A percentile compares a stretch with the other conserved stretches of the same genome.
These are phyloP conservation scores for Debaryomyces nepalensis DNA, from an alignment of 1,139 yeast species.

Conservation along the genomic window DNA sequence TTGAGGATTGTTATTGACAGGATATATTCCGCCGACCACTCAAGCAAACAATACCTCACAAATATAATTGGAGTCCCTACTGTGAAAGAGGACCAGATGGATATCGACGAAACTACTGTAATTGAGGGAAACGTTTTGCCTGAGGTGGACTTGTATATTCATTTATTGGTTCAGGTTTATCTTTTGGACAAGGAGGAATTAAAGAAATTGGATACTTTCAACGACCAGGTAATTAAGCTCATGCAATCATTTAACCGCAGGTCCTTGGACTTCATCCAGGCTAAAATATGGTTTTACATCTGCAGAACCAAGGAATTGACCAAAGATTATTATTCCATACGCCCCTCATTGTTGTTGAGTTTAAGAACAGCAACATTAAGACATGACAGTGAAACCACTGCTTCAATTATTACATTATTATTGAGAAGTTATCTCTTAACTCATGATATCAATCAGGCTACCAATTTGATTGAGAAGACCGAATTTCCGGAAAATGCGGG, in stretches of 20 bases:
- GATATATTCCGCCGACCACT: slow-evolving; percentile 54
- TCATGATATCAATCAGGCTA: slow-evolving; percentile 87
- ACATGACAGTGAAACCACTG: slow-evolving; percentile 91
- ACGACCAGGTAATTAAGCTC: slow-evolving; percentile 56
- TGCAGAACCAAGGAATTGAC: slow-evolving; percentile 76
- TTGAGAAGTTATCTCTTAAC: slow-evolving; percentile 77
- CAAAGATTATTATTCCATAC: slow-evolving; percentile 61
- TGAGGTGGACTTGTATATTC: slow-evolving; percentile 80
- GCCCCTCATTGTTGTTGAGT: slow-evolving; percentile 71
- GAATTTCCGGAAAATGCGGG: slow-evolving; percentile 87
- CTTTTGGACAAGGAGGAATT: slow-evolving; percentile 66
- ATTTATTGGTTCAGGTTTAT: slow-evolving; percentile 75
- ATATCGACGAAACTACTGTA: slow-evolving; percentile 25
- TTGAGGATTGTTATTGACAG: slow-evolving; percentile 58
- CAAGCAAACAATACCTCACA: slow-evolving; percentile 39
- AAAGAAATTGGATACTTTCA: slow-evolving; percentile 55
- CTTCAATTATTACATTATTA: slow-evolving; percentile 80
- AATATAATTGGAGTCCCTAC: slow-evolving; percentile 25
- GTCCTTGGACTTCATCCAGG: slow-evolving; percentile 81
- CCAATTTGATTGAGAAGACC: slow-evolving; percentile 85
- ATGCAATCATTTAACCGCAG: slow-evolving; percentile 75
- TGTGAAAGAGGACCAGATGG: slow-evolving; percentile 28
- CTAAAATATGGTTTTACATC: slow-evolving; percentile 93
- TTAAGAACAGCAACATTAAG: slow-evolving; percentile 89
- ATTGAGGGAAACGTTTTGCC: slow-evolving; percentile 51